These are phyloP conservation scores for Chytriomyces sp. DNA, from an alignment of 192 early-diverging fungal genomes.

Conservation along the genomic window DNA sequence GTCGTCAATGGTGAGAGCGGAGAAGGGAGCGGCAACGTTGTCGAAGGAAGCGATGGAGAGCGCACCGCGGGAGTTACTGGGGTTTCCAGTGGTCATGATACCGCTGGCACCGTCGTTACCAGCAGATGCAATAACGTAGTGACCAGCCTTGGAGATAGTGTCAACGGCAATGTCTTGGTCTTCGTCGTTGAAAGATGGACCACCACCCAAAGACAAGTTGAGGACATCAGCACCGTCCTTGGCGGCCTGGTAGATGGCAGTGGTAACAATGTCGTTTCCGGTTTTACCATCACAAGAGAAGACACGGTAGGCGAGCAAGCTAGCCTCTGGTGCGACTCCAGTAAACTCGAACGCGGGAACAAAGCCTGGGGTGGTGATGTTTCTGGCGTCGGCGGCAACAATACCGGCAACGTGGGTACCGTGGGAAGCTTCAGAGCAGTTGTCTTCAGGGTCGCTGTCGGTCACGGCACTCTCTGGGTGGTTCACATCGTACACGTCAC, in stretches of 20 bases:
- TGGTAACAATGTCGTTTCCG: conserved; percentile 75
- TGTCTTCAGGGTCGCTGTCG: conserved; percentile 53
- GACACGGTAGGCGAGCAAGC: conserved; percentile 80
- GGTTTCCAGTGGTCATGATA: conserved; percentile 50
- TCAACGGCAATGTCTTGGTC: conserved; percentile 64
- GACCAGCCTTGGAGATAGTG: conserved; percentile 47
- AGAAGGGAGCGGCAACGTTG: conserved; percentile 4
- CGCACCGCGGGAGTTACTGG: conserved; percentile 14
- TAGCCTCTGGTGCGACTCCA: conserved; percentile 85
- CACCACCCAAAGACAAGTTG: conserved; percentile 80
- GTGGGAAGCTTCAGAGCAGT: conserved; percentile 47
- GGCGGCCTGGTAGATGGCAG: conserved; percentile 74
- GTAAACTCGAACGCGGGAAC: conserved; percentile 28
- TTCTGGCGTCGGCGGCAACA: conserved; percentile 45
- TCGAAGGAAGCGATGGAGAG: conserved; percentile 36
- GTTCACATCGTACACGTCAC: conserved; percentile 40
- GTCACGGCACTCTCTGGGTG: conserved; percentile 17
- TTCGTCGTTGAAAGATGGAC: conserved; percentile 64
- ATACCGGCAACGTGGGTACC: conserved; percentile 60
- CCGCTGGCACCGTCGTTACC: conserved; percentile 79
- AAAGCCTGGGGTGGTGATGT: conserved; percentile 22
- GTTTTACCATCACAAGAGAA: conserved; percentile 56
- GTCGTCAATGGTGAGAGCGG: conserved; percentile 3
- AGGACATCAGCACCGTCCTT: conserved; percentile 78
- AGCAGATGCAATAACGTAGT: conserved; percentile 59